phyloP scores from a whole-genome alignment of 2,329 filamentous ascomycete species.

The Aspergillus thermomutatus region DNA sequence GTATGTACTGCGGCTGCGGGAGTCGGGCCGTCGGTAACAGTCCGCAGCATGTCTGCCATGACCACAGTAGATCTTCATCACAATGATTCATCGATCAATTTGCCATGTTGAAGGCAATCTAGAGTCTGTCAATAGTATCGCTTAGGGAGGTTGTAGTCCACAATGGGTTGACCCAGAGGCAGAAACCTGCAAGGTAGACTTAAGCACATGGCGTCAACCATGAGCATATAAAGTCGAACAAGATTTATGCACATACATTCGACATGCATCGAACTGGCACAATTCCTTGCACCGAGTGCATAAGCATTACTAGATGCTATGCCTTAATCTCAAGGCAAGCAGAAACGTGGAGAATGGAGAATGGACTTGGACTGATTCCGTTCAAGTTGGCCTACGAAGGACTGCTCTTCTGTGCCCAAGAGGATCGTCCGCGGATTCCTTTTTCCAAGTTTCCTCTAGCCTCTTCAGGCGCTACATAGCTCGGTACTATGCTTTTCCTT shows the following conservation, averaged over 20 bases:
- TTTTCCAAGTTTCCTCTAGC: too few relatives aligned
- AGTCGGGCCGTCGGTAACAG: slow-evolving; percentile 24
- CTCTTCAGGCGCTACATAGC: not conserved
- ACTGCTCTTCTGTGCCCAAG: not conserved
- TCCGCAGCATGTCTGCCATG: slow-evolving; percentile 5
- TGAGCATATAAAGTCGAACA: not conserved
- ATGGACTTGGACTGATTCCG: too few relatives aligned
- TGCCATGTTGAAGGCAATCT: not conserved
- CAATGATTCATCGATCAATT: not conserved
- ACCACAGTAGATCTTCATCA: not conserved
- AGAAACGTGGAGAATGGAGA: not conserved
- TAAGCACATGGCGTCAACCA: not conserved
- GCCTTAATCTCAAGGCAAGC: not conserved
- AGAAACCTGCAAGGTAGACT: not conserved
- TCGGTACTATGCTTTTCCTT: not conserved
- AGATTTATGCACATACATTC: not conserved
- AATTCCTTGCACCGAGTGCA: not conserved
- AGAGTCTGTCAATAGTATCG: not conserved
- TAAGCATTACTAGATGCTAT: not conserved
- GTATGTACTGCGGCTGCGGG: slow-evolving; percentile 24
- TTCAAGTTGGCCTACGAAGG: too few relatives aligned
- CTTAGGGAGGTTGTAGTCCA: not conserved
- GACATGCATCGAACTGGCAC: not conserved
- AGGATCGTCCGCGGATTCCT: not conserved
- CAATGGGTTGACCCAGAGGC: not conserved